Conservation (phyloP, 2,329 filamentous ascomycete species). For the Bisporella sp. region DNA sequence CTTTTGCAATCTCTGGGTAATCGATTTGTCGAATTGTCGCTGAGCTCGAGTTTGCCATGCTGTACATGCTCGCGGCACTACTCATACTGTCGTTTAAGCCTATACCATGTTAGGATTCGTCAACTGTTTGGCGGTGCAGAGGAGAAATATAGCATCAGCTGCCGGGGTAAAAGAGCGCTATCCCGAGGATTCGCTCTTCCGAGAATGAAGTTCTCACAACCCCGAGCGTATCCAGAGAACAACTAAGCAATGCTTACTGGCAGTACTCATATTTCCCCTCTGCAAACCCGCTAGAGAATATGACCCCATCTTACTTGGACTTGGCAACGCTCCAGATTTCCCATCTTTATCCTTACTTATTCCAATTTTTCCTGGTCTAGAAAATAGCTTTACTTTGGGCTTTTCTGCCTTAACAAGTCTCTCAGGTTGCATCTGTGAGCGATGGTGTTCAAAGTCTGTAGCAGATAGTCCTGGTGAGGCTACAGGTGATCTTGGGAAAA, state of each 20-base stretch:
- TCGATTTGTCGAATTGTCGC: conserved; percentile 66
- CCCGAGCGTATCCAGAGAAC: too few species aligned
- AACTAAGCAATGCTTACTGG: conserved; percentile 33
- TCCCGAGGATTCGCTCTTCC: too few species aligned
- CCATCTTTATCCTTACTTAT: conserved; percentile 57
- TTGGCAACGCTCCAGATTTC: conserved; percentile 62
- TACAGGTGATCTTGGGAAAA: conserved; percentile 50
- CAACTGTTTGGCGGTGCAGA: too few species aligned
- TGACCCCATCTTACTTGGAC: conserved; percentile 64
- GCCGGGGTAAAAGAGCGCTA: too few species aligned
- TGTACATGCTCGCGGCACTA: conserved; percentile 59
- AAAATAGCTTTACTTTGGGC: conserved; percentile 64
- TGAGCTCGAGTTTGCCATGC: conserved; percentile 66
- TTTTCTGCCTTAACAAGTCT: neutral
- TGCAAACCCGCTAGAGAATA: conserved; percentile 58
- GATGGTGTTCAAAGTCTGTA: conserved; percentile 29
- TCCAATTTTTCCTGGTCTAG: conserved; percentile 67
- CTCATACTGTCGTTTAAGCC: conserved; percentile 49
- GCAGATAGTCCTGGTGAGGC: conserved; percentile 24
- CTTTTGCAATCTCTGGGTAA: conserved; percentile 39
- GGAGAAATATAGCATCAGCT: too few species aligned
- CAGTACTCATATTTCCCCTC: conserved; percentile 63
- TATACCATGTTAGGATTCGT: neutral
- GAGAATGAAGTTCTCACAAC: too few species aligned
- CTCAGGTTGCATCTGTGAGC: conserved; percentile 2